Base-by-base conservation (phyloP, 805 yeast genomes). In the Starmerella floris region DNA sequence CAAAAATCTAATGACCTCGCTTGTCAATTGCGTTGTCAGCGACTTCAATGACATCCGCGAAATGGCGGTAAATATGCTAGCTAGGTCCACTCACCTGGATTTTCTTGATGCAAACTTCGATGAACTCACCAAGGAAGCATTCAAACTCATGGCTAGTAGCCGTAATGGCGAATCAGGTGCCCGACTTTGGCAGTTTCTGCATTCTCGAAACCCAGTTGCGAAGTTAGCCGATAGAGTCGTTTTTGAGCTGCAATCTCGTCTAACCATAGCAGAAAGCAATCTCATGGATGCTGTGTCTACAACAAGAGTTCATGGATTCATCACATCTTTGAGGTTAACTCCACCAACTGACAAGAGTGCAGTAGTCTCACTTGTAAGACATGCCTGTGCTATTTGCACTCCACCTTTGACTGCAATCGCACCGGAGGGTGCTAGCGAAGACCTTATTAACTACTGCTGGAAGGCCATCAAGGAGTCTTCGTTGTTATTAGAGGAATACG, bases 391-490 rank as follows among this genome's bases (percentile, higher is more conserved):
- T 10, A 34, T 39, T 2, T 46, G 50, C 35, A 36, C 37, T 2
- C 42, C 45, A 2, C 48, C 50, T 2, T 27, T 46, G 10, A 39
- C 41, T 38, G 26, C 26, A 9, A 27, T 35, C 13, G 50, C 50
- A 9, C 50, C 50, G 9, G 50, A 46, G 30, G 50, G 50, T 2
- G 16, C 27, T 15, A 22, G 25, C 16, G 50, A 41, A 9, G 38
- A 40, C 10, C 64, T 77, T 9, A 62, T 74, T 11, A 79, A 80
- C 51, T 83, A 75, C 54, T 73, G 84, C 2, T 87, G 95, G 88
- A 74, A 91, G 61, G 73, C 87, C 0, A 65, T 83, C 5, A 83
- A 83, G 52, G 95, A 85, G 51, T 73, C 87, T 0, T 72, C 84
- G 0, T 54, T 62, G 1, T 58, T 84, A 27, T 45, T 83, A 19